A percentile compares a stretch with the other conserved stretches of the same genome.
These are phyloP conservation scores for Ilyonectria robusta DNA, from an alignment of 2,329 filamentous ascomycete genomes.

Conservation along the genomic window DNA sequence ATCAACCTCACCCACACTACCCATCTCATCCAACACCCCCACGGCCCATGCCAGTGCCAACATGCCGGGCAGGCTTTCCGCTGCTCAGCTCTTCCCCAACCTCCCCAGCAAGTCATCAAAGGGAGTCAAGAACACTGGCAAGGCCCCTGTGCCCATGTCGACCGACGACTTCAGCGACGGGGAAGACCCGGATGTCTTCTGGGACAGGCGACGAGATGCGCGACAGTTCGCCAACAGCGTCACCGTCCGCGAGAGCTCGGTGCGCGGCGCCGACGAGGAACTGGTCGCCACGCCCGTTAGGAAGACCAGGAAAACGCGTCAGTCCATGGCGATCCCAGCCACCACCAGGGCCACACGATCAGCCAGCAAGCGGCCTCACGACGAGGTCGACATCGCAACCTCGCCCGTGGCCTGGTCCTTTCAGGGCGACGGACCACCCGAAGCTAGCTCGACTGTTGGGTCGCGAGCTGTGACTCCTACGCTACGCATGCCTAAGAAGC, in stretches of 20 bases:
- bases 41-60: slow-evolving; percentile 47
- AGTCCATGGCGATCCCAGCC: slow-evolving; percentile 52
- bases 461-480: slow-evolving; percentile 75
- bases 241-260: slow-evolving; percentile 55
- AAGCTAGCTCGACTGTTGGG: slow-evolving; percentile 60
- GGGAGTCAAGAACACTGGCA: slow-evolving; percentile 48
- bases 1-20: slow-evolving; percentile 53
- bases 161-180: slow-evolving; percentile 35
- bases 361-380: slow-evolving; percentile 67
- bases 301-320: slow-evolving; percentile 54
- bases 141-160: slow-evolving; percentile 43
- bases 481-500: slow-evolving; percentile 71
- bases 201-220: slow-evolving; percentile 55
- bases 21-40: slow-evolving; percentile 39
- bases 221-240: slow-evolving; percentile 57
- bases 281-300: slow-evolving; percentile 51
- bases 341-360: slow-evolving; percentile 63
- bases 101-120: slow-evolving; percentile 47
- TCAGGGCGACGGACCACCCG: slow-evolving; percentile 54
- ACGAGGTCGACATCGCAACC: slow-evolving; percentile 67
- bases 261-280: slow-evolving; percentile 51
- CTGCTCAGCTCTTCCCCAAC: slow-evolving; percentile 52
- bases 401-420: slow-evolving; percentile 68
- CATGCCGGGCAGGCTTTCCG: slow-evolving; percentile 58
- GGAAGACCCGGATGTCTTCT: slow-evolving; percentile 51